A percentile compares a stretch with the other conserved stretches of the same genome.
Evolutionary conservation across 2,329 filamentous ascomycete species (phyloP).

Genomic region (Colletotrichum cordylinicola): DNA sequence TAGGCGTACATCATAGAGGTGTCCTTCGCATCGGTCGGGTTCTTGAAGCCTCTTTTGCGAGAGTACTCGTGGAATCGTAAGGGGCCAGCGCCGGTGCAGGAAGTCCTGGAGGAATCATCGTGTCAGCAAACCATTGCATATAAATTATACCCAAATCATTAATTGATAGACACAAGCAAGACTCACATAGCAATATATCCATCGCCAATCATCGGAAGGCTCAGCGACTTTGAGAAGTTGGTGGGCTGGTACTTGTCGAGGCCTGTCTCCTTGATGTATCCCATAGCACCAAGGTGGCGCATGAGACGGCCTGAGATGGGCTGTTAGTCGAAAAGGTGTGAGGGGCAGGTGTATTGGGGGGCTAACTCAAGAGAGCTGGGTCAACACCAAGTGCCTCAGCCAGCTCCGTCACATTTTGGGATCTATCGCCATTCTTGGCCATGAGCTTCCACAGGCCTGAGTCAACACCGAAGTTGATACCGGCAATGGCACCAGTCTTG

Average conservation of each 20-base stretch:
- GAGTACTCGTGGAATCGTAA: conserved; percentile 36
- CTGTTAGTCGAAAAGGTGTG: background rate
- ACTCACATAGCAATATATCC: conserved; percentile 38
- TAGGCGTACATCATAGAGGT: conserved; percentile 37
- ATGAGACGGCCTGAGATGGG: conserved; percentile 31
- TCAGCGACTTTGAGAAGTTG: conserved; percentile 41
- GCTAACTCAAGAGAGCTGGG: background rate
- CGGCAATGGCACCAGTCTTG: conserved; percentile 29
- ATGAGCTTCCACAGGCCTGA: conserved; percentile 41
- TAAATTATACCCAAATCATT: accelerated
- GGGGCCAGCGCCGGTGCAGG: conserved; percentile 21
- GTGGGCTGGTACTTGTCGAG: conserved; percentile 41
- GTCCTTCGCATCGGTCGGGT: conserved; percentile 32
- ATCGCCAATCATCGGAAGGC: conserved; percentile 36
- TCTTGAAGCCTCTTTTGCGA: conserved; percentile 31
- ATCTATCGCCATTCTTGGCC: conserved; percentile 29
- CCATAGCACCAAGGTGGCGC: conserved; percentile 43
- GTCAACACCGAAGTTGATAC: conserved; percentile 36
- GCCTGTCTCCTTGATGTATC: conserved; percentile 40
- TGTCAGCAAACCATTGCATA: background rate
- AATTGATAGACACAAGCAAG: accelerated
- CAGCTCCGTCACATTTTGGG: conserved; percentile 36
- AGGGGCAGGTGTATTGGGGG: too few species aligned
- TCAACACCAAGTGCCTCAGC: conserved; percentile 32
- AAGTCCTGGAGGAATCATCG: background rate